These are phyloP conservation scores for Saxophila tyrrhenica DNA, from an alignment of 495 filamentous ascomycete species.

Conservation along the genomic window DNA sequence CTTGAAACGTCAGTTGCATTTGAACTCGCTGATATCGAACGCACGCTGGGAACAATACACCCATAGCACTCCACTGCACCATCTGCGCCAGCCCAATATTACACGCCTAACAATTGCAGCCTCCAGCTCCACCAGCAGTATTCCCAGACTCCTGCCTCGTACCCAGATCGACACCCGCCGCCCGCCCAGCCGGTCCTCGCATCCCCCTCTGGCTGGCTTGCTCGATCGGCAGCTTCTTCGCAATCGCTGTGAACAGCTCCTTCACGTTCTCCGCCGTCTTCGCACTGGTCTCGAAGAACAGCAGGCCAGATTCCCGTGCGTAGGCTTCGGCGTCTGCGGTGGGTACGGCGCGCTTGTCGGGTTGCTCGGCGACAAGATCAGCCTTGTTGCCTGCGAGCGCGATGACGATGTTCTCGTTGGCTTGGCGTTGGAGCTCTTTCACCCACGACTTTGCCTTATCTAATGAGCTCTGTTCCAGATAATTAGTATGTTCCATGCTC, in stretches of 20 bases:
- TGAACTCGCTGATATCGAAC: background rate
- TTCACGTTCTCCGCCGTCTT: conserved; percentile 93
- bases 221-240: conserved; percentile 90
- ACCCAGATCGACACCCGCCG: conserved; percentile 19
- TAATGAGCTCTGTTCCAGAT: conserved; percentile 60
- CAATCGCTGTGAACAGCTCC: conserved; percentile 95
- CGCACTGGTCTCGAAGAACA: conserved; percentile 96
- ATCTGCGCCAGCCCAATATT: background rate
- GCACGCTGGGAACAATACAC: background rate
- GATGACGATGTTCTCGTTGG: conserved; percentile 99
- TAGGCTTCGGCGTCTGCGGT: conserved; percentile 90
- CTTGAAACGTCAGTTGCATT: too few species aligned
- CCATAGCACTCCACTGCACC: background rate
- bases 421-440: conserved; percentile 97
- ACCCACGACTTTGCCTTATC: conserved; percentile 99
- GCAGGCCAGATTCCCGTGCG: conserved; percentile 76
- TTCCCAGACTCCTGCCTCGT: conserved; percentile 8
- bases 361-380: conserved; percentile 79
- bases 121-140: conserved; percentile 15
- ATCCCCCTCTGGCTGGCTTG: conserved; percentile 81
- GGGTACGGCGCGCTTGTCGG: conserved; percentile 83
- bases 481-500: conserved; percentile 7
- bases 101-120: conserved; percentile 14
- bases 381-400: conserved; percentile 95
- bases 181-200: conserved; percentile 26